phyloP scores from a whole-genome alignment of 768 basidiomycete genomes.

The Trametes elegans region DNA sequence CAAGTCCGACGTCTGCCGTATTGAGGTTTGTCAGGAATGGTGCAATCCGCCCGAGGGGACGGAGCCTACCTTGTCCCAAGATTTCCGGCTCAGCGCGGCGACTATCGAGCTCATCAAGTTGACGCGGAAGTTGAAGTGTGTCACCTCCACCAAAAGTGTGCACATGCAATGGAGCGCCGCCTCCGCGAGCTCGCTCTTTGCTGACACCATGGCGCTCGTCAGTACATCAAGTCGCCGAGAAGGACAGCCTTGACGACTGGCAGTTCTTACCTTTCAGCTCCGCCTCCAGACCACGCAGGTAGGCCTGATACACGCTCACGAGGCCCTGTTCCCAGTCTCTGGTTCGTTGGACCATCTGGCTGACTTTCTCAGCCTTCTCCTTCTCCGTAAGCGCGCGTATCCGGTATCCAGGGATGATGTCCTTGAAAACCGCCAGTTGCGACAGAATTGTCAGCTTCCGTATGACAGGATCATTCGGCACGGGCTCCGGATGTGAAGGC shows the following conservation, averaged over 20 bases:
- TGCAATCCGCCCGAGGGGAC: slow-evolving; percentile 13
- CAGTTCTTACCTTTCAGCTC: slow-evolving; percentile 76
- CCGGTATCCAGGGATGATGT: slow-evolving; percentile 93
- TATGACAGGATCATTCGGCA: slow-evolving; percentile 78
- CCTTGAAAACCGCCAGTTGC: slow-evolving; percentile 92
- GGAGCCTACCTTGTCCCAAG: slow-evolving; percentile 80
- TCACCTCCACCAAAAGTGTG: slow-evolving; percentile 74
- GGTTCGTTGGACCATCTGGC: slow-evolving; percentile 85
- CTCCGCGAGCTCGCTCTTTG: slow-evolving; percentile 62
- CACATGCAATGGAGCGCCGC: slow-evolving; percentile 84
- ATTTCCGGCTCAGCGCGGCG: slow-evolving; percentile 74
- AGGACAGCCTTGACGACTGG: not conserved
- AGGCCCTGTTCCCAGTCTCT: slow-evolving; percentile 97
- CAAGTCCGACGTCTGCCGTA: slow-evolving; percentile 71
- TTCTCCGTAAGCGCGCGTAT: slow-evolving; percentile 88
- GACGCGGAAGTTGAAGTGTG: slow-evolving; percentile 95
- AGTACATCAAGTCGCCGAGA: slow-evolving; percentile 23
- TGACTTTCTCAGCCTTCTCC: slow-evolving; percentile 91
- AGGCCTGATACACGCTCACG: slow-evolving; percentile 83
- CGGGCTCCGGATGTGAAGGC: slow-evolving; percentile 62
- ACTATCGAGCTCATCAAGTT: slow-evolving; percentile 91
- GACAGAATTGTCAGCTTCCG: slow-evolving; percentile 88
- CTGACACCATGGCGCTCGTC: slow-evolving; percentile 38
- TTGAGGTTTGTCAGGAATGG: slow-evolving; percentile 11
- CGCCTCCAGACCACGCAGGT: slow-evolving; percentile 78